phyloP scores from a whole-genome alignment of 75 land plant genomes.

The Larix kaempferi region DNA sequence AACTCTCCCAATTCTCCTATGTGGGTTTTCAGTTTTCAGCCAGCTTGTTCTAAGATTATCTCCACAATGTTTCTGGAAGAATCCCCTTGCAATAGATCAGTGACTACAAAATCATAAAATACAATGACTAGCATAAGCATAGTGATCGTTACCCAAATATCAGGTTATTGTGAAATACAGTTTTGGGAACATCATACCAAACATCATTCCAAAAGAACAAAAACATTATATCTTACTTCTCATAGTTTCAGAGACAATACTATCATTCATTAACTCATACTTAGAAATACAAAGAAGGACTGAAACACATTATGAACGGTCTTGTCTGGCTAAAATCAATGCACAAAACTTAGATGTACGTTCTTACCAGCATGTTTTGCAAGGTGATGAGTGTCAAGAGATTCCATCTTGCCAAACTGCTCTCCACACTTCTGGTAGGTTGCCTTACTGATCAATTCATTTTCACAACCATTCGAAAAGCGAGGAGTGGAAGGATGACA shows the following conservation, averaged over 20 bases:
- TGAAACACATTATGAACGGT: no score
- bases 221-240: no score
- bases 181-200: no score
- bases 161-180: no score
- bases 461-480: neutral
- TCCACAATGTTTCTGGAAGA: constrained; percentile 90
- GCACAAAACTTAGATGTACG: neutral
- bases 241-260: no score
- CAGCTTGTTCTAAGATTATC: constrained; percentile 83
- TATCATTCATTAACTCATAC: no score
- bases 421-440: constrained; percentile 79
- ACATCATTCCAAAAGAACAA: no score
- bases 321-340: neutral
- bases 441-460: neutral
- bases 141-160: no score
- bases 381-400: constrained; percentile 75
- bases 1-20: constrained; percentile 60
- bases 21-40: constrained; percentile 52
- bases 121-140: neutral
- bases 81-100: constrained; percentile 81
- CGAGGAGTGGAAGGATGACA: constrained; percentile 6
- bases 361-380: constrained; percentile 81
- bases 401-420: constrained; percentile 57
- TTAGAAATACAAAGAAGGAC: no score
- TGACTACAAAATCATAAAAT: constrained; percentile 39